These are phyloP conservation scores for Angophora floribunda DNA, from an alignment of 345 rosid genomes.

Conservation along the genomic window DNA sequence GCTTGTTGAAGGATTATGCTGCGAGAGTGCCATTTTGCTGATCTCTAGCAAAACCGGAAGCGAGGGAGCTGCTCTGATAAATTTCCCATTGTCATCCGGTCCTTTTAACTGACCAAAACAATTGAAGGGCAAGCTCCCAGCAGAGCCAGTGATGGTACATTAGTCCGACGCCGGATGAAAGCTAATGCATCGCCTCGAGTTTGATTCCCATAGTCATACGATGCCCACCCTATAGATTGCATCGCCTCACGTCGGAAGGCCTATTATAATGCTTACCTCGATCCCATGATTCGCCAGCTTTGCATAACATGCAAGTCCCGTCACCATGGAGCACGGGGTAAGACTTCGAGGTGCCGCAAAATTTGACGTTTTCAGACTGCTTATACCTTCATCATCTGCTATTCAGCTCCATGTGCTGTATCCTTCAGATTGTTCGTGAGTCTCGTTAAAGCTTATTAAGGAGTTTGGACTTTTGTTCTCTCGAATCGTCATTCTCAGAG, in stretches of 20 bases:
- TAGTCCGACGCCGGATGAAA: neutral
- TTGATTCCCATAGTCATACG: neutral
- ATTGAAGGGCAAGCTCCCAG: neutral
- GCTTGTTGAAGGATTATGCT: neutral
- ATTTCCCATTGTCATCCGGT: neutral
- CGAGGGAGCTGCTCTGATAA: neutral
- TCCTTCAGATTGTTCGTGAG: neutral
- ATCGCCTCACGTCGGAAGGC: neutral
- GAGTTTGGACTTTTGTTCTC: neutral
- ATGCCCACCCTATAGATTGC: neutral
- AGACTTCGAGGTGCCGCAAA: neutral
- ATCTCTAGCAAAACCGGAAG: neutral
- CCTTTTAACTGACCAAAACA: neutral
- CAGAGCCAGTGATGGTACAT: neutral
- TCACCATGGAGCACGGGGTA: neutral
- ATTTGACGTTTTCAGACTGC: neutral
- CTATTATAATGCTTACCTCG: neutral
- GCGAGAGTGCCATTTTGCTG: neutral
- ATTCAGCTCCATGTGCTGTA: neutral
- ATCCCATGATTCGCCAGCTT: neutral
- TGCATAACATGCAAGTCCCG: neutral
- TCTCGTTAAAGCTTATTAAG: neutral
- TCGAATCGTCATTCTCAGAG: neutral
- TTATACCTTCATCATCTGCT: neutral
- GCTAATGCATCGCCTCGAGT: neutral